Evolutionary conservation across 352 stramenopile genomes (phyloP).

Genomic region (Pythium plurisporium): DNA sequence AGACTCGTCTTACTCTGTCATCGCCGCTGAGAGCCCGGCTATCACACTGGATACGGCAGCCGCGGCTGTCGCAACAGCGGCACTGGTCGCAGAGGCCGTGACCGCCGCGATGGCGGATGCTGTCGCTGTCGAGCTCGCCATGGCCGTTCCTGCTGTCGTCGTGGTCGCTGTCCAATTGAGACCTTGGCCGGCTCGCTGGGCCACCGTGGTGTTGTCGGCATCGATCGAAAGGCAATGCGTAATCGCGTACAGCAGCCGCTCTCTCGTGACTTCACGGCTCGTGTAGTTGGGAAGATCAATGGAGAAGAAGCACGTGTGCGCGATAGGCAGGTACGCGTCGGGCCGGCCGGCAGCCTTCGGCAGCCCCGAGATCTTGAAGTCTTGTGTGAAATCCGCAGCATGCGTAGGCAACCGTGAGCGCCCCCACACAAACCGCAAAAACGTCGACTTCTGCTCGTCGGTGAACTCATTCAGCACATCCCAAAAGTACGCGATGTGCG

Average conservation of each 20-base stretch:
- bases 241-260: constrained; percentile 87
- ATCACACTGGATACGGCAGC: constrained; percentile 66
- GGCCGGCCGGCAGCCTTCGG: constrained; percentile 69
- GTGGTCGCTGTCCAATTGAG: constrained; percentile 73
- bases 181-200: constrained; percentile 77
- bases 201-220: constrained; percentile 86
- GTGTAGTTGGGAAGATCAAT: constrained; percentile 82
- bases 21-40: constrained; percentile 34
- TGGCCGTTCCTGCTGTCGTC: constrained; percentile 28
- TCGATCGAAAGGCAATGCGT: constrained; percentile 87
- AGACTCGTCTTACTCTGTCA: constrained; percentile 17
- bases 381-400: constrained; percentile 83
- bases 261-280: constrained; percentile 66
- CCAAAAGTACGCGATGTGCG: constrained; percentile 90
- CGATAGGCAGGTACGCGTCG: constrained; percentile 83
- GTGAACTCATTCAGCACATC: constrained; percentile 83
- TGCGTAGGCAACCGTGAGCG: constrained; percentile 88
- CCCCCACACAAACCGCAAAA: constrained; percentile 86
- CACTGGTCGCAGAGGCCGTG: constrained; percentile 18
- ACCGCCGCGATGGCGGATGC: constrained; percentile 21
- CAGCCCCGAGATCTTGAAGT: constrained; percentile 87
- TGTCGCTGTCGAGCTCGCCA: constrained; percentile 8
- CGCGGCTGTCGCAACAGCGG: constrained; percentile 26
- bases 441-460: constrained; percentile 87
- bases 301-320: constrained; percentile 89